Evolutionary conservation across 345 rosid species (phyloP), one percentile per base, ranked within the genome.

Genomic region (Conringia planisiliqua): DNA sequence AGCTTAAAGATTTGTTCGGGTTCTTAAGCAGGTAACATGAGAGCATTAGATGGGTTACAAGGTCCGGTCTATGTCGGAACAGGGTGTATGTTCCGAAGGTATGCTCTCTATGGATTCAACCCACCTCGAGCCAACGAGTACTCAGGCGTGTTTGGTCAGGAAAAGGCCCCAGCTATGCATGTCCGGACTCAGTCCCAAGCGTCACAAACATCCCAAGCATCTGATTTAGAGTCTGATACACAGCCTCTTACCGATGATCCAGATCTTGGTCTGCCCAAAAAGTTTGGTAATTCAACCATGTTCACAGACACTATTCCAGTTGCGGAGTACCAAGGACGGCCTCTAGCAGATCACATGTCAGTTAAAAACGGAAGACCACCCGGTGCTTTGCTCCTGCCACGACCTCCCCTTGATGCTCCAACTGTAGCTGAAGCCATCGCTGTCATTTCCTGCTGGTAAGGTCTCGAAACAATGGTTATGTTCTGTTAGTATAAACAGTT

Each of bases 341-440:
- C 98, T 13, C 85, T 93, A 1, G 97, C 98, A 3, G 98, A 93
- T 79, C 98, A 93, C 67, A 76, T 80, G 58, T 91, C 96, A 0
- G 87, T 93, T n/a, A 88, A 88, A 87, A 89, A 93, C n/a, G 98
- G 97, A 0, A 81, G 98, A 47, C 97, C 98, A 17, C 98, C 98
- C 0, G 97, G 98, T 35, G 96, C 97, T 47, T 65, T 93, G 35
- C 87, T 91, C 36, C 12, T 52, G 7, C 91, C 96, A 2, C 98
- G 98, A 36, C 89, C 88, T 0, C 98, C 96, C 0, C 84, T 93
- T 2, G 96, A 93, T 73, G 97, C 98, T 4, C 97, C 89, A 1
- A 93, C 97, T 1, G 97, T 93, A n/a, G 98, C 98, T 5, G 98
- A 93, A 82, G 98, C 98, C 13, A 85, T 91, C 5, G 97, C 92